phyloP scores from a whole-genome alignment of 2,329 filamentous ascomycete species.

The Raffaelea deltoideospora region DNA sequence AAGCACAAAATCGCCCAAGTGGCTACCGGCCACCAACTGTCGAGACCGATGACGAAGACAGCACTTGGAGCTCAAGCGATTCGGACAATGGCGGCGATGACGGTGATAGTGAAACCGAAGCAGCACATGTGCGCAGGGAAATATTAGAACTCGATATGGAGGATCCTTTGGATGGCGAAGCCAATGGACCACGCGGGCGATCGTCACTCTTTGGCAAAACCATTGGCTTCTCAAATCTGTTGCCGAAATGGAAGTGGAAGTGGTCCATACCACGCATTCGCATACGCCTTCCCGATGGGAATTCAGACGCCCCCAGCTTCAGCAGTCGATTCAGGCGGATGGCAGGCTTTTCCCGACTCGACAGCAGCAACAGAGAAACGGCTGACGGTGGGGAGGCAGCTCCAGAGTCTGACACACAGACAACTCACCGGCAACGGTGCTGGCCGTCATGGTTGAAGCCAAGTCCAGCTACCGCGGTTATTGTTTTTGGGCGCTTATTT shows the following conservation, averaged over 20 bases:
- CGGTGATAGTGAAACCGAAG: constrained; percentile 31
- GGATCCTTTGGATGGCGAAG: constrained; percentile 35
- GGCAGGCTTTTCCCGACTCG: neutral
- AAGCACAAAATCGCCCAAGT: constrained; percentile 20
- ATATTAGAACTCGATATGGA: constrained; percentile 83
- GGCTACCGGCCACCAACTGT: constrained; percentile 72
- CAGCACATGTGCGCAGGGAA: constrained; percentile 58
- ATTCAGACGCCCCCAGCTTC: constrained; percentile 4
- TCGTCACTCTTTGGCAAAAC: constrained; percentile 38
- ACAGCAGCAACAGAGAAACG: neutral
- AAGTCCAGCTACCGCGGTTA: constrained; percentile 28
- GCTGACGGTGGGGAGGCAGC: constrained; percentile 3
- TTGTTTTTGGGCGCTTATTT: constrained; percentile 58
- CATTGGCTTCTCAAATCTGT: constrained; percentile 34
- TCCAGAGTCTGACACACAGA: neutral
- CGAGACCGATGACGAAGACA: constrained; percentile 56
- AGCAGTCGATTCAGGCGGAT: constrained; percentile 8
- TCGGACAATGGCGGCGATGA: constrained; percentile 22
- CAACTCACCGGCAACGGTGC: constrained; percentile 4
- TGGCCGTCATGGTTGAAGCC: constrained; percentile 17
- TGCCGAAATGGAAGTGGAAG: constrained; percentile 41
- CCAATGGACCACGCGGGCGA: constrained; percentile 16
- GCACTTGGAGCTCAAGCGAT: constrained; percentile 31
- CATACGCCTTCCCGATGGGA: constrained; percentile 22
- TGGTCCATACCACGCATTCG: constrained; percentile 31